Base-by-base conservation (phyloP, 2,329 filamentous ascomycete species). In the Nectriaceae sp. region DNA sequence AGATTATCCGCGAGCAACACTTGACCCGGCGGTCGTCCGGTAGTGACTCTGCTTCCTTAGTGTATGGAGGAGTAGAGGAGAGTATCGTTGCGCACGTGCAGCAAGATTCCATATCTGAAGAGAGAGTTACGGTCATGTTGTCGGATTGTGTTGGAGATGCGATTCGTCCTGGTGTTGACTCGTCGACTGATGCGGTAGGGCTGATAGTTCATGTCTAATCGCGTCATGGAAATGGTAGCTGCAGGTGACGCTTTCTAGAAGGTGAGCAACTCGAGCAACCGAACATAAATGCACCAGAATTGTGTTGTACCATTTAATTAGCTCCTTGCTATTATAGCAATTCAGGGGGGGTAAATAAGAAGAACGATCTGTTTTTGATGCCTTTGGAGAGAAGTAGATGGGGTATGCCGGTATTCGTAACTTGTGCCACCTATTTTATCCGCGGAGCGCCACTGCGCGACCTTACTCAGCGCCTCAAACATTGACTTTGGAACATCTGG, bases 1-100 rank as follows among this genome's bases (percentile, higher is more conserved):
- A 94, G 61, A 93, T 88, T 33, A 83, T 74, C 45, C 89, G 79
- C 38, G 73, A 74, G 66, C 89, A 93, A 67, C 89, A 93, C 26
- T 78, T 76, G 22, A 90, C 74, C 52, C 77, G 73, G 43, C 87
- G 80, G 62, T 86, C 79, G 40, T 77, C 73, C 21, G 79, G 75
- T 3, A 80, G 70, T 13, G 80, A 76, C 31, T 43, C 33, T 13
- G 53, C 64, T 87, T 89, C 37, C 37, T 20, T 33, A 74, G 75
- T 76, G 21, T 75, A 71, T 26, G 76, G 73, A 43, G 78, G 74
- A 22, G 80, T 74, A 4, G 78, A 72, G 37, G 77, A 74, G 21
- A 90, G 77, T 21, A 85, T 70, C 20, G 74, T 75, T 22, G 87
- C 84, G 68, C 87, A 91, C 19, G 85, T 90, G 65, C 86, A 89